Conservation (phyloP, 192 early-diverging fungal species). For the Entrophospora sp. region DNA sequence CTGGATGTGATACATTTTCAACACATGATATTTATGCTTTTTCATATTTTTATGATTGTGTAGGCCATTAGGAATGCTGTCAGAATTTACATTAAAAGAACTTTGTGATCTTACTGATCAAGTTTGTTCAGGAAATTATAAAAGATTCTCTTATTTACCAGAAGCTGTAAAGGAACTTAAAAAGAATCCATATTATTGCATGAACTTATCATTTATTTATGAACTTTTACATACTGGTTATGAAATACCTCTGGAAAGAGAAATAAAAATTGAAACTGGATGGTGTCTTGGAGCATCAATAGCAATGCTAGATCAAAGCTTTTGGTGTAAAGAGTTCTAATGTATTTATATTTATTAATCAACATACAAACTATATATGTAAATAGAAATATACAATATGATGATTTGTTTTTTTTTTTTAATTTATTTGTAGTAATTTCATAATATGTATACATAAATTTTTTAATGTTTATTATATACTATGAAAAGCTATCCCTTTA, state of each 20-base stretch:
- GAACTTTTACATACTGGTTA: slow-evolving; percentile 78
- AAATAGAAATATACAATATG: no score
- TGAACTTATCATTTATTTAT: slow-evolving; percentile 86
- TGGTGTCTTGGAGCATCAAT: slow-evolving; percentile 95
- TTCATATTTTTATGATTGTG: slow-evolving; percentile 92
- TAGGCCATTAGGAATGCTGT: slow-evolving; percentile 61
- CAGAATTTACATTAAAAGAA: slow-evolving; percentile 64
- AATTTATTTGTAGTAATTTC: no score
- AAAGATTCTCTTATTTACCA: slow-evolving; percentile 39
- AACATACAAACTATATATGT: no score
- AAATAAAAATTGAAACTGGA: slow-evolving; percentile 82
- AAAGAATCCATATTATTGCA: slow-evolving; percentile 66
- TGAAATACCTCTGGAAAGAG: slow-evolving; percentile 60
- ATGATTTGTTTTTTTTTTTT: no score
- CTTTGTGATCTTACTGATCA: slow-evolving; percentile 56
- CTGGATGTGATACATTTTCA: slow-evolving; percentile 55
- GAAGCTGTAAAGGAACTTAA: slow-evolving; percentile 42
- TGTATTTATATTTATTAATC: no score
- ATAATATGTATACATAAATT: no score
- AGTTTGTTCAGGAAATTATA: slow-evolving; percentile 54
- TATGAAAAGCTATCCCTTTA: no score
- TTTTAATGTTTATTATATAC: no score
- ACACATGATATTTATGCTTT: slow-evolving; percentile 82
- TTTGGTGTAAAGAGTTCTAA: slow-evolving; percentile 33
- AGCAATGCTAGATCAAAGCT: slow-evolving; percentile 58